A percentile compares a stretch with the other conserved stretches of the same genome.
phyloP scores from a whole-genome alignment of 75 land plant species.

The Gnetum montanum region DNA sequence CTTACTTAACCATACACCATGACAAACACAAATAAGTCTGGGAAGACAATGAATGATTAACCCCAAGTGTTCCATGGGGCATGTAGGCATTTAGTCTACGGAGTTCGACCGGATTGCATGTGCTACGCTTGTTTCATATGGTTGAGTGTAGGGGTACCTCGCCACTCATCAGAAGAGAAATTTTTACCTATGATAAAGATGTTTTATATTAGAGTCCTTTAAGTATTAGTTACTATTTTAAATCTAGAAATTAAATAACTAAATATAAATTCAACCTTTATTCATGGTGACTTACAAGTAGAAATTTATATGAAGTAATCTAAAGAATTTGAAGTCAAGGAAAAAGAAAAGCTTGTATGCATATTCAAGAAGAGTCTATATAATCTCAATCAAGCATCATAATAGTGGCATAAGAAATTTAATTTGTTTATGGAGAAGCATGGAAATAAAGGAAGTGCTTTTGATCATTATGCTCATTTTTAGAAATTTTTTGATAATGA shows the following conservation, averaged over 20 bases:
- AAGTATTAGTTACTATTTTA: neutral
- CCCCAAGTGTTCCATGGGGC: no score
- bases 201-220: neutral
- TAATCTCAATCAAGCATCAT: neutral
- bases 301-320: constrained; percentile 6
- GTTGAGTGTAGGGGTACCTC: no score
- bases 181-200: neutral
- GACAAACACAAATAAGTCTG: no score
- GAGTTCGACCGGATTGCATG: no score
- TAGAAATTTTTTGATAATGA: neutral
- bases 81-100: no score
- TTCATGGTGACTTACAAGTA: constrained; percentile 4
- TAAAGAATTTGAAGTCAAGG: constrained; percentile 6
- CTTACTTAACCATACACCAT: no score
- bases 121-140: no score
- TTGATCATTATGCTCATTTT: neutral
- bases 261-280: neutral
- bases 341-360: neutral
- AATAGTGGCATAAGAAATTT: neutral
- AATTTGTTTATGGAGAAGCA: neutral
- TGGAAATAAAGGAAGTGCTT: neutral
- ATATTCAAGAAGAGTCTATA: neutral
- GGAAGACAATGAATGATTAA: no score
- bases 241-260: constrained; percentile 4
- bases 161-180: no score